Evolutionary conservation across 345 rosid species (phyloP), one percentile per base, ranked within the genome.

Genomic region (Gossypium arboreum): DNA sequence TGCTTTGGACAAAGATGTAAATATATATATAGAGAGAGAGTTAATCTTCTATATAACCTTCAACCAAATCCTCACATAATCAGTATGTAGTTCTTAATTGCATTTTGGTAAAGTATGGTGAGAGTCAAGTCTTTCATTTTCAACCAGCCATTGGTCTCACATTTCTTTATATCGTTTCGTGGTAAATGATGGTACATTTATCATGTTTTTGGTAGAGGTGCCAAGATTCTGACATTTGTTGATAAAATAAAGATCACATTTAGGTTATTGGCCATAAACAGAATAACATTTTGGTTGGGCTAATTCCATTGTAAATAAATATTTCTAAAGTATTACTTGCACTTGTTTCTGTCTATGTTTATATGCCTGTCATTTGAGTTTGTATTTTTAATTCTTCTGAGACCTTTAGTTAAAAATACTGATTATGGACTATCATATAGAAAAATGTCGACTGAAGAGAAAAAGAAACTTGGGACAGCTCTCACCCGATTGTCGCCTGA

Each of bases 381-480:
- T 7, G 17, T 60, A 54, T 60, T 24, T 61, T 16, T 50, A 20
- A 17, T 68, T 48, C 20, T 51, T 50, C 2, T 34, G 4, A 68
- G 24, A 27, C 45, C 58, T 50, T 16, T 41, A 34, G 6, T 48
- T 9, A 39, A 13, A 61, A 69, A 27, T 16, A 18, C 61, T 59
- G 18, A 73, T 25, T 27, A 27, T 12, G 39, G 52, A 18, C 73
- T 59, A 18, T 43, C 43, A 5, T 72, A 69, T 29, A 89, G 97
- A 68, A 91, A 88, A 75, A 76, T 87, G 77, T 81, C 92, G 5
- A 85, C 87, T 58, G 90, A 88, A 78, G 97, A 91, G 76, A 89
- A 89, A 81, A 88, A 83, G 73, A 89, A 83, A 62, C 88, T 91
- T 1, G 87, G 85, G 68, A 76, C 81, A 47, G 92, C 91, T 73